Conservation (phyloP, 495 filamentous ascomycete genomes). For the Margaritispora aquatica region DNA sequence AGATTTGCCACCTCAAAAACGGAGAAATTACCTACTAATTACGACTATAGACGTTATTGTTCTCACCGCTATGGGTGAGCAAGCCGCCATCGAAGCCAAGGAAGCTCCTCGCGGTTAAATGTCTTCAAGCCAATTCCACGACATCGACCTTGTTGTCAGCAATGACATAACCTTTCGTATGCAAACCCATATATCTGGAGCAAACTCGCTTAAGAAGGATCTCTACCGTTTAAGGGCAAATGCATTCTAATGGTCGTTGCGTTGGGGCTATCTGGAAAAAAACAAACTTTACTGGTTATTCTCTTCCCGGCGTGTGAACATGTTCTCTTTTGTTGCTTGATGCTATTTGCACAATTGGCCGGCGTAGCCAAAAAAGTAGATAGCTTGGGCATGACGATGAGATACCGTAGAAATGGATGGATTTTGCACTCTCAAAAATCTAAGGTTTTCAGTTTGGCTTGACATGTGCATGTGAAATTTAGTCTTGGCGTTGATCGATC, state of each 20-base stretch:
- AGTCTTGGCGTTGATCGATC: neutral
- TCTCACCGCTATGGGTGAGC: conserved; percentile 92
- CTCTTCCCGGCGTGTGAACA: conserved; percentile 19
- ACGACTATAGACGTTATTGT: conserved; percentile 70
- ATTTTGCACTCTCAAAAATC: neutral
- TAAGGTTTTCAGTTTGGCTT: neutral
- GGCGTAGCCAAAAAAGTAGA: conserved; percentile 26
- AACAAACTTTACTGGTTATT: conserved; percentile 27
- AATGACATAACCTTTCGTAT: conserved; percentile 18
- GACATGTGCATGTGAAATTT: neutral
- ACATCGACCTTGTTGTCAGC: conserved; percentile 24
- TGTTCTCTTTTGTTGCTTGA: conserved; percentile 22
- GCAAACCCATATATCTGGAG: conserved; percentile 8
- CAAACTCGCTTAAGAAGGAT: conserved; percentile 9
- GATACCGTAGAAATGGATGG: conserved; percentile 29
- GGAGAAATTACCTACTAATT: conserved; percentile 6
- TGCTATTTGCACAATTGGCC: conserved; percentile 22
- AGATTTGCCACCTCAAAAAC: conserved; percentile 33
- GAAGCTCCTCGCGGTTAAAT: conserved; percentile 54
- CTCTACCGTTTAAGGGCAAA: conserved; percentile 20
- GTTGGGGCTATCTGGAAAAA: conserved; percentile 23
- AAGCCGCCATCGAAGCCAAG: conserved; percentile 88
- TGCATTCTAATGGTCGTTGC: conserved; percentile 25
- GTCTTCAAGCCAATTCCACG: conserved; percentile 16
- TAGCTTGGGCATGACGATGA: conserved; percentile 23